Evolutionary conservation across 73 alveolate species (phyloP), one percentile per base, ranked within the genome.

Genomic region (Paramecium primaurelia): DNA sequence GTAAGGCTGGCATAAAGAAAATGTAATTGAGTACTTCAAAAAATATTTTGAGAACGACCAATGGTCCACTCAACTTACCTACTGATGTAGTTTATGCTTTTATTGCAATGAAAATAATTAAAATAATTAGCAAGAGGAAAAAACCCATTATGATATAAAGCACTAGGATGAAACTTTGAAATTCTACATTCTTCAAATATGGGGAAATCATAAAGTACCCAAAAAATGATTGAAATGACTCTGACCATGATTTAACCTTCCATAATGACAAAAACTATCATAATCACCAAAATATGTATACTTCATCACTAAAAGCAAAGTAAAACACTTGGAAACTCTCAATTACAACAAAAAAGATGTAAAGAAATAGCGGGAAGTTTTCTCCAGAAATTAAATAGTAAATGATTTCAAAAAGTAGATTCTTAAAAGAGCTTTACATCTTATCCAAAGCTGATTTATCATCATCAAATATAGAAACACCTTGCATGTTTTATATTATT

Each of bases 381-480:
- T 89, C 94, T 45, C 86, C 75, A 34, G 71, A 69, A 73, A 89
- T 89, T 26, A 89, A 47, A 20, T 89, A 54, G 58, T 89, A 89
- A 11, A 89, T 58, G 4, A 89, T 73, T 73, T 89, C 94, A 45
- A 89, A 89, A 12, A 89, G 71, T 5, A 71, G 71, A 42, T 89
- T 89, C 88, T 83, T 89, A 18, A 71, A 47, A 14, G 94, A 89
- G 59, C 54, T 89, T 37, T 89, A 73, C 94, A 89, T 89, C 86
- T 89, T 89, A 49, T 89, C 94, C 12, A 89, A 45, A 89, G 94
- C 77, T 30, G 83, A 71, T 45, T 89, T 89, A 32, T 89, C 94
- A 51, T 89, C 94, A 40, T 89, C 94, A 73, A 71, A 89, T 45
- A 80, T 44, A 8, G 91, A 80, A 42, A 42, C 44, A 59, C 91